Conservation (phyloP, 768 basidiomycete genomes). For the Piloderma croceum region DNA sequence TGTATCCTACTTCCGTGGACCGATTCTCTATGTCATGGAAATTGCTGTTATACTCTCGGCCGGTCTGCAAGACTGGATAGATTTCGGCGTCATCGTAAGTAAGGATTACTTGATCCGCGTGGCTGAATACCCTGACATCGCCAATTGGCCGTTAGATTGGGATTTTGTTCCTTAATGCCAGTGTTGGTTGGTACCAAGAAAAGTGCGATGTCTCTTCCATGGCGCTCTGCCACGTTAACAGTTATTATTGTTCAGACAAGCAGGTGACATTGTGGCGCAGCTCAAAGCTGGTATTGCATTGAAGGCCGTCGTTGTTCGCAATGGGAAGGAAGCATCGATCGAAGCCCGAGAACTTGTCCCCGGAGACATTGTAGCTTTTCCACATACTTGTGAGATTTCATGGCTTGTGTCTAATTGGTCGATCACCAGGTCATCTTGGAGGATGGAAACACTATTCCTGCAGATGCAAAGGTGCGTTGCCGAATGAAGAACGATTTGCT, state of each 20-base stretch:
- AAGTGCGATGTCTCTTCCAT: slow-evolving; percentile 19
- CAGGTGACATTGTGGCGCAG: slow-evolving; percentile 43
- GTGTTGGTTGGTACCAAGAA: slow-evolving; percentile 44
- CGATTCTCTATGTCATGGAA: slow-evolving; percentile 42
- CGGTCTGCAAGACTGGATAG: slow-evolving; percentile 43
- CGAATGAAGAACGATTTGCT: too few species aligned
- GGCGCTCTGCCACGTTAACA: slow-evolving; percentile 1
- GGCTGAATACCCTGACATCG: too few species aligned
- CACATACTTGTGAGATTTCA: too few species aligned
- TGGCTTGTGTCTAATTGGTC: too few species aligned
- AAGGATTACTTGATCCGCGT: neutral
- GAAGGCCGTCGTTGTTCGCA: slow-evolving; percentile 34
- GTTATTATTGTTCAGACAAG: slow-evolving; percentile 25
- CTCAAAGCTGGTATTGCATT: slow-evolving; percentile 45
- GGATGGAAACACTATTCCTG: slow-evolving; percentile 39
- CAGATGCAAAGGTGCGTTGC: slow-evolving; percentile 32
- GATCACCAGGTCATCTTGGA: slow-evolving; percentile 33
- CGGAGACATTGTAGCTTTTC: slow-evolving; percentile 35
- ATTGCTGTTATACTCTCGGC: slow-evolving; percentile 40
- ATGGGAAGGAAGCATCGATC: slow-evolving; percentile 36
- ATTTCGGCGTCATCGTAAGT: slow-evolving; percentile 44
- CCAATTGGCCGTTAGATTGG: slow-evolving; percentile 24
- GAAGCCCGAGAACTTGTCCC: slow-evolving; percentile 40
- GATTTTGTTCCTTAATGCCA: slow-evolving; percentile 37
- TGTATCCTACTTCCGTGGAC: slow-evolving; percentile 38